Percentiles rank a stretch among this genome's conserved stretches.
These are phyloP conservation scores for Ophiostoma quercus DNA, from an alignment of 2,329 filamentous ascomycete genomes.

Conservation along the genomic window DNA sequence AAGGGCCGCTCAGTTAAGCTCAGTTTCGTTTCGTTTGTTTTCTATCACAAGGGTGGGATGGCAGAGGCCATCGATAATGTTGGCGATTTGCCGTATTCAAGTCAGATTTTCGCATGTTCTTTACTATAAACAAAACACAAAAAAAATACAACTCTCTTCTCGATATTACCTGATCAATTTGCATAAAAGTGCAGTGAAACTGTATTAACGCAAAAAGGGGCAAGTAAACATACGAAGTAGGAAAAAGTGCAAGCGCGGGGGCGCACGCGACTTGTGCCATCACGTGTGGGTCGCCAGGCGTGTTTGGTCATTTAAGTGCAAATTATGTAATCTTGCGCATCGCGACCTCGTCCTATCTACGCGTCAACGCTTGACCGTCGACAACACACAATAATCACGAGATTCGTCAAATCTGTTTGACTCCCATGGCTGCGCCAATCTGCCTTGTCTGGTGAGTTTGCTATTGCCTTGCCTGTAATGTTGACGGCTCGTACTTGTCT, in stretches of 20 bases:
- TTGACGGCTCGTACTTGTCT: neutral
- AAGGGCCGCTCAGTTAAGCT: neutral
- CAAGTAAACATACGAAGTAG: neutral
- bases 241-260: neutral
- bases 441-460: neutral
- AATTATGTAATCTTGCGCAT: neutral
- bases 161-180: neutral
- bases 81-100: neutral
- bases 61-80: neutral
- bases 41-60: neutral
- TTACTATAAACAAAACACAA: neutral
- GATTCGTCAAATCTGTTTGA: too few relatives aligned
- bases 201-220: neutral
- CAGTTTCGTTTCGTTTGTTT: neutral
- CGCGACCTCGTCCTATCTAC: neutral
- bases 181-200: neutral
- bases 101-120: neutral
- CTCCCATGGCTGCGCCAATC: neutral
- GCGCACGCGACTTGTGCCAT: neutral
- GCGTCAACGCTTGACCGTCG: neutral
- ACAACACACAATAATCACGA: too few relatives aligned
- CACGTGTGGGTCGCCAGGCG: neutral
- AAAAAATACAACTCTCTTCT: neutral
- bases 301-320: neutral
- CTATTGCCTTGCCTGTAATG: neutral